phyloP scores from a whole-genome alignment of 108 stramenopile species.

The Seminavis robusta region DNA sequence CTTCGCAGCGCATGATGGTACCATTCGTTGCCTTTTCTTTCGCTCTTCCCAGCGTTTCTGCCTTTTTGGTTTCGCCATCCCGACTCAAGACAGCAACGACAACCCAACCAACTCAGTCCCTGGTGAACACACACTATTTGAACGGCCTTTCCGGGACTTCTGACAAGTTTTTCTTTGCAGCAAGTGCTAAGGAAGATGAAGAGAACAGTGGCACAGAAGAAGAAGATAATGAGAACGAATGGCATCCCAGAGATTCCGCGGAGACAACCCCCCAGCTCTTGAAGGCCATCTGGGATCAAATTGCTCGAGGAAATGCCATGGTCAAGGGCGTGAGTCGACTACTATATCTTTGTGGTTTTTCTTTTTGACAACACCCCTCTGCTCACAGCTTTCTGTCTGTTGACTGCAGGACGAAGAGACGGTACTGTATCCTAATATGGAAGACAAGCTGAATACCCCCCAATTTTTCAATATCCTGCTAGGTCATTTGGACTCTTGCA shows the following conservation, averaged over 20 bases:
- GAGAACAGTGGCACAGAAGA: too few relatives aligned
- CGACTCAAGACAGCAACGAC: too few relatives aligned
- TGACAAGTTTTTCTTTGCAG: too few relatives aligned
- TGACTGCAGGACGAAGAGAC: slow-evolving; percentile 43
- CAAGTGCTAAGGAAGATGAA: too few relatives aligned
- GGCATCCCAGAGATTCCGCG: slow-evolving; percentile 46
- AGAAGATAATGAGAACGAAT: slow-evolving; percentile 15
- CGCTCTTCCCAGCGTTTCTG: too few relatives aligned
- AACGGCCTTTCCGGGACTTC: too few relatives aligned
- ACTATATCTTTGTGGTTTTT: slow-evolving; percentile 8
- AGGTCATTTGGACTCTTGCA: slow-evolving; percentile 81
- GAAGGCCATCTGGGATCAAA: slow-evolving; percentile 60
- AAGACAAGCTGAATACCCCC: slow-evolving; percentile 33
- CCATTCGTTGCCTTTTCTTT: too few relatives aligned
- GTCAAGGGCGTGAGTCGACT: slow-evolving; percentile 47
- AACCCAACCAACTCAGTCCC: too few relatives aligned
- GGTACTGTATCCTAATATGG: slow-evolving; percentile 69
- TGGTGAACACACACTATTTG: too few relatives aligned
- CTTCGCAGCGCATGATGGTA: too few relatives aligned
- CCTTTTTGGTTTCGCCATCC: too few relatives aligned
- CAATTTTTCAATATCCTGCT: slow-evolving; percentile 56
- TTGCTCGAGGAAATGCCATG: slow-evolving; percentile 53
- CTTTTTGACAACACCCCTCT: slow-evolving; percentile 1
- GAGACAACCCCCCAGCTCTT: slow-evolving; percentile 66
- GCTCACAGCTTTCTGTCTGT: not conserved